Evolutionary conservation across 2,329 filamentous ascomycete species (phyloP).

Genomic region (Capronia americana): DNA sequence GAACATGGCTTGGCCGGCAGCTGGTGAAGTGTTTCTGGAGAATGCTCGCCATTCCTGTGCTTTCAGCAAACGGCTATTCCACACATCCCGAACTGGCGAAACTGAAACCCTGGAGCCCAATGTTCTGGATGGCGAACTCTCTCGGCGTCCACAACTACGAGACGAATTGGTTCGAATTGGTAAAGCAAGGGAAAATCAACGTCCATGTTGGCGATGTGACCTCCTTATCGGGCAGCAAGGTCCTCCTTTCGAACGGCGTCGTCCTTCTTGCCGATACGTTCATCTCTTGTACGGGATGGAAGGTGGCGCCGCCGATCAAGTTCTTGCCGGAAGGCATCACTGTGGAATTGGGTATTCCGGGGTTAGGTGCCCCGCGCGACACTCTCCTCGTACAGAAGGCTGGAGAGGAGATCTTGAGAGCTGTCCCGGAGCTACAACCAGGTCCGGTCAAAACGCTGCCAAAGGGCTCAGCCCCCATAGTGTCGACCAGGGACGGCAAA

Average conservation of each 20-base stretch:
- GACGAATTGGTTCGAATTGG: slow-evolving; percentile 62
- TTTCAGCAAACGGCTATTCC: slow-evolving; percentile 56
- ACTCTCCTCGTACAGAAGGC: slow-evolving; percentile 41
- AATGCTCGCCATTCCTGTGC: slow-evolving; percentile 56
- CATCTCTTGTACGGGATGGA: slow-evolving; percentile 65
- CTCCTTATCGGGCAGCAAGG: slow-evolving; percentile 35
- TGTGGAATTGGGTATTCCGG: slow-evolving; percentile 18
- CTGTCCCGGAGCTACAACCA: background rate
- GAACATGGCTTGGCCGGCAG: slow-evolving; percentile 58
- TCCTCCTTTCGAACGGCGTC: slow-evolving; percentile 58
- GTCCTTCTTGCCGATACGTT: slow-evolving; percentile 57
- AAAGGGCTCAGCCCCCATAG: slow-evolving; percentile 39
- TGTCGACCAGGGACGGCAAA: slow-evolving; percentile 27
- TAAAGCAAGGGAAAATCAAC: slow-evolving; percentile 60
- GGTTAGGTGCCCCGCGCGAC: slow-evolving; percentile 26
- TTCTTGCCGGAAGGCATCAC: slow-evolving; percentile 51
- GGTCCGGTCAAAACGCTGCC: background rate
- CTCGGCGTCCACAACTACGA: slow-evolving; percentile 68
- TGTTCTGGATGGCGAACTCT: slow-evolving; percentile 62
- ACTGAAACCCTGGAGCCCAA: slow-evolving; percentile 51
- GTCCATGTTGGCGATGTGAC: slow-evolving; percentile 53
- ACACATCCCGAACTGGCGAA: slow-evolving; percentile 53
- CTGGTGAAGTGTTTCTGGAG: slow-evolving; percentile 61
- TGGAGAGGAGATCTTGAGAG: slow-evolving; percentile 54
- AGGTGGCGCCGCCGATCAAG: slow-evolving; percentile 54